Base-by-base conservation (phyloP, 2,329 filamentous ascomycete genomes). In the Cladosporium sp. region DNA sequence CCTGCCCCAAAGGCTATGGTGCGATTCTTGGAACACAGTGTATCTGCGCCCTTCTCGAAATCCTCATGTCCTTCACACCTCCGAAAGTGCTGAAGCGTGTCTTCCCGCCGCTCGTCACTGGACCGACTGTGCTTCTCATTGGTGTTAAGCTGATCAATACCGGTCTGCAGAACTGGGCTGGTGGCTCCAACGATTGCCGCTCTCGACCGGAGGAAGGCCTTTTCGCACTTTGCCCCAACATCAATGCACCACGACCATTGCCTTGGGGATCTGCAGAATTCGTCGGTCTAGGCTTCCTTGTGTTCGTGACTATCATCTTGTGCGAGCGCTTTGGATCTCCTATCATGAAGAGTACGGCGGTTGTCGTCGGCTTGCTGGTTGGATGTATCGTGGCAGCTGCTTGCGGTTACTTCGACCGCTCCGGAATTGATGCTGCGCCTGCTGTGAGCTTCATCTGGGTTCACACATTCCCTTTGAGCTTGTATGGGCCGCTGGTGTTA, bases 301-400 rank as follows among this genome's bases (percentile, higher is more conserved):
- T 93, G 4, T 94, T 94, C 74, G 71, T 90, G 53, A 90, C 89
- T 31, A 94, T 95, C 73, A 89, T 95, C 67, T 75, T 94, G 14
- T 91, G 90, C 75, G 91, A 95, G 77, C 86, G 91, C 12, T 93
- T 93, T 71, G 92, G 92, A 1, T 85, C 90, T 0, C 91, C 92
- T 0, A 90, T 95, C 69, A 93, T 95, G 90, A 93, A 93, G 75
- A 91, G 88, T 2, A 90, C 87, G 8, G 88, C 89, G 16, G 91
- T 94, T 35, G 86, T 93, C 50, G 82, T 92, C 65, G 91, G 91
- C 16, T 82, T 93, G 5, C 83, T 92, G 0, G 83, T 89, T 1
- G 91, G 91, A 55, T 93, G 91, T 78, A 89, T 93, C 72, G 90
- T 95, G 67, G 91, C 90, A 12, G 91, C 84, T 0, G 91, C 91